Evolutionary conservation across 257 asterid genomes (phyloP).

Genomic region (Coffea eugenioides): DNA sequence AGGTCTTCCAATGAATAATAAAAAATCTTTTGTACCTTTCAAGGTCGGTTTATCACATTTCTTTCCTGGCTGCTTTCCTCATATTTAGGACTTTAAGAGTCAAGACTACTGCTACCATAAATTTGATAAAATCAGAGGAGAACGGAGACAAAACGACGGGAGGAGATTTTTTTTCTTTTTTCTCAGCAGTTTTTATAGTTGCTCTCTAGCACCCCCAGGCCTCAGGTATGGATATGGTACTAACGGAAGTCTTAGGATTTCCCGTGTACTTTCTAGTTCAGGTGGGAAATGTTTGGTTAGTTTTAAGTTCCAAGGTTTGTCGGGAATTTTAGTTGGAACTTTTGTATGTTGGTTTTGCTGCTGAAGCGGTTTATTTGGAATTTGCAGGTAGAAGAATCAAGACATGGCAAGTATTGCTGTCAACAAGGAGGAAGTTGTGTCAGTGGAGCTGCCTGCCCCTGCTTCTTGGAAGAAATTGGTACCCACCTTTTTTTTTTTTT

Average conservation of each 20-base stretch:
- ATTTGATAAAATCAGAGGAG: neutral
- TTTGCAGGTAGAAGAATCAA: slow-evolving; percentile 16
- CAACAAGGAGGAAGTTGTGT: slow-evolving; percentile 29
- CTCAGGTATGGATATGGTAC: neutral
- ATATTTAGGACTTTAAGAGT: neutral
- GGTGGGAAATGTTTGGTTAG: neutral
- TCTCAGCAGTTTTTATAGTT: neutral
- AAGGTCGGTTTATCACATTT: slow-evolving; percentile 36
- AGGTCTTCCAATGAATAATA: neutral
- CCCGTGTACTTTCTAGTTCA: neutral
- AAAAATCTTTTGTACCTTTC: slow-evolving; percentile 11
- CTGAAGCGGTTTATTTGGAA: slow-evolving; percentile 6
- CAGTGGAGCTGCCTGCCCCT: slow-evolving; percentile 49
- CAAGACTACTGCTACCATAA: neutral
- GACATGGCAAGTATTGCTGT: slow-evolving; percentile 28
- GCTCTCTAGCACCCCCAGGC: neutral
- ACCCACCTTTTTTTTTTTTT: neutral
- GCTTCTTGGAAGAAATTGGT: slow-evolving; percentile 52
- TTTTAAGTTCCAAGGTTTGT: neutral
- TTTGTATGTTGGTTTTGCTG: slow-evolving; percentile 10
- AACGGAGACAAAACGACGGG: neutral
- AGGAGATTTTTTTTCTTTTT: neutral
- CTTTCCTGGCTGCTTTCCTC: neutral
- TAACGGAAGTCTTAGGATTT: neutral
- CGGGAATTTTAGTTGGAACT: neutral